Evolutionary conservation across 306 rosid species (phyloP), one percentile per base, ranked within the genome.

Genomic region (Malus orientalis): DNA sequence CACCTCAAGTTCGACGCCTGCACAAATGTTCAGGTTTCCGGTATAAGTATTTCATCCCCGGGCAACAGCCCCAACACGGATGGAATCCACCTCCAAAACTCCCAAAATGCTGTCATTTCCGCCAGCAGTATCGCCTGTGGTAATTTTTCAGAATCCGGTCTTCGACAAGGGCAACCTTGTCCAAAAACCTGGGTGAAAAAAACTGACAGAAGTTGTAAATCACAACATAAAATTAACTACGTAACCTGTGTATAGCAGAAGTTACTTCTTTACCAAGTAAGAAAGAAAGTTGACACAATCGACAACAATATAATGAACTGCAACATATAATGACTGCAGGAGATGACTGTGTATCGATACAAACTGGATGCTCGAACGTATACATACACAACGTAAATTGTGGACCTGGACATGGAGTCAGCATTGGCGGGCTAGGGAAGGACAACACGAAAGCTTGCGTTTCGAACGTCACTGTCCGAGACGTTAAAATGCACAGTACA

Each of bases 11-110:
- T 91, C 58, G 95, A 91, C 18, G 69, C 80, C 64, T 85, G 95
- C 75, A 79, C 83, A 40, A 85, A 84, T 16, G 86, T 88, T 82
- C 90, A 86, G 29, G 97, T 91, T 8, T 88, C 58, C 72, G 77
- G 18, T 14, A 66, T 89, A 36, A 78, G 30, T 1, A 51, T 79
- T 77, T 88, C 91, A 9, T 91, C 95, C 18, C 97, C 97, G 0
- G 89, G 88, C 16, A 80, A 88, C 80, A 89, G 93, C 74, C 95
- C 93, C 72, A 91, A 91, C 84, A 91, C 97, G 0, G 95, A 91
- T 78, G 97, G 97, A 71, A 89, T 91, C 55, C 97, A 91, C 82
- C 85, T 91, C 1, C 95, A 89, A 60, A 91, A 88, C 75, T 88
- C 95, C 20, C 81, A 75, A 73, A 47, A 76, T 3, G 95, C 85